A percentile compares a stretch with the other conserved stretches of the same genome.
Conservation (phyloP, 2,329 filamentous ascomycete genomes). For the Zymoseptoria passerinii region DNA sequence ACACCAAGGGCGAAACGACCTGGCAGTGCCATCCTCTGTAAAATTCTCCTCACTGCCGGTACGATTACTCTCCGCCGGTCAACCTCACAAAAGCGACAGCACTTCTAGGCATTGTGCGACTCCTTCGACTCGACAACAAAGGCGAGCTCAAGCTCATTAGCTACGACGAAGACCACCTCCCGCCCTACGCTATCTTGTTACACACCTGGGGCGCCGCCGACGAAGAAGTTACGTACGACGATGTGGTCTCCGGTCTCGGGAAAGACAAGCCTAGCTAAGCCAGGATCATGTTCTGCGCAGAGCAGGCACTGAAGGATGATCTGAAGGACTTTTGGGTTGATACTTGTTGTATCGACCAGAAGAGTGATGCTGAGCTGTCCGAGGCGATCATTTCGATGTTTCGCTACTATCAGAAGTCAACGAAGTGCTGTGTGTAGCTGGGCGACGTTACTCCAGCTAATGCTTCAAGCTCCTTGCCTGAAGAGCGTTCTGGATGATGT, state of each 20-base stretch:
- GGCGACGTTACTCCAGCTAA: slow-evolving; percentile 32
- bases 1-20: too few relatives aligned
- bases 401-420: slow-evolving; percentile 12
- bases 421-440: slow-evolving; percentile 16
- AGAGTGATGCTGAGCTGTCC: slow-evolving; percentile 11
- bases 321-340: slow-evolving; percentile 15
- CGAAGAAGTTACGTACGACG: slow-evolving; percentile 11
- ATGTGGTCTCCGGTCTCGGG: slow-evolving; percentile 5
- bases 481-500: slow-evolving; percentile 27
- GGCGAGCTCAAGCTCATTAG: slow-evolving; percentile 2
- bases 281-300: not conserved
- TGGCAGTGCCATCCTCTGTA: too few relatives aligned
- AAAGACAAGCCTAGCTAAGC: slow-evolving; percentile 7
- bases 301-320: not conserved
- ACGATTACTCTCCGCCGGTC: too few relatives aligned
- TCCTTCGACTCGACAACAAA: slow-evolving; percentile 2
- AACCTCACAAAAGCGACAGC: not conserved
- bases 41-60: too few relatives aligned
- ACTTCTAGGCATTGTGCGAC: too few relatives aligned
- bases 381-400: slow-evolving; percentile 21
- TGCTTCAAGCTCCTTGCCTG: slow-evolving; percentile 31
- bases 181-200: slow-evolving; percentile 13
- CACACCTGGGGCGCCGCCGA: slow-evolving; percentile 10
- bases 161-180: slow-evolving; percentile 1
- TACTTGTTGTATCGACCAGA: slow-evolving; percentile 19